Conservation (phyloP, 148 eudicot genomes). For the Cornus suecica region DNA sequence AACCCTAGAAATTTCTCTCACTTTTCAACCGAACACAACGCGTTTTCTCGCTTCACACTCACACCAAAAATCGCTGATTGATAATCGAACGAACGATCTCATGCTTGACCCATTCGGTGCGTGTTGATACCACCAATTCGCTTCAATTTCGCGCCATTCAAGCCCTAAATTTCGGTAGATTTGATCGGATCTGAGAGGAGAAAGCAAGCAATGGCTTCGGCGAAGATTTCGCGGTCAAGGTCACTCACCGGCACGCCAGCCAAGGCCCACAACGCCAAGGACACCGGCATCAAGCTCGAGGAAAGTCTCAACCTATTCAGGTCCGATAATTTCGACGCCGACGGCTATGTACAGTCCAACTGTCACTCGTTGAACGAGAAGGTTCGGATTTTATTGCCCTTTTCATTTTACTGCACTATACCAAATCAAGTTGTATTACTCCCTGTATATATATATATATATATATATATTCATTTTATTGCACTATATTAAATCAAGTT, state of each 20-base stretch:
- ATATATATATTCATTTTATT: too few species aligned
- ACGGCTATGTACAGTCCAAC: conserved; percentile 71
- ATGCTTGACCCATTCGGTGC: background rate
- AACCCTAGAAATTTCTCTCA: too few species aligned
- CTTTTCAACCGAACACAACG: too few species aligned
- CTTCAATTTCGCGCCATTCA: conserved; percentile 1
- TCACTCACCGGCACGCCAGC: conserved; percentile 44
- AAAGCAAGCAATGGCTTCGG: conserved; percentile 54
- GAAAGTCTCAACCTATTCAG: conserved; percentile 83
- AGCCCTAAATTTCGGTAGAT: conserved; percentile 11
- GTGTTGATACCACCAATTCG: background rate
- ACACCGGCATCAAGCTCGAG: conserved; percentile 66
- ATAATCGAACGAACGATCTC: background rate
- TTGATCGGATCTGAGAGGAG: conserved; percentile 13
- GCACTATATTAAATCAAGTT: background rate
- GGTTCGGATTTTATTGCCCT: conserved; percentile 33
- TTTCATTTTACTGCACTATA: background rate
- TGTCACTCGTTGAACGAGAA: conserved; percentile 76
- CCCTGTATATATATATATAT: too few species aligned
- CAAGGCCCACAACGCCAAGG: conserved; percentile 43
- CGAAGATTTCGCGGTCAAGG: conserved; percentile 64
- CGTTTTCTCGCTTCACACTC: background rate
- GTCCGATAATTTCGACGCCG: conserved; percentile 78
- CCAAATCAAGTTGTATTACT: background rate
- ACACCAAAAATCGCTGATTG: background rate